phyloP scores from a whole-genome alignment of 139 green algal genomes.

The Coelastrella sp. region DNA sequence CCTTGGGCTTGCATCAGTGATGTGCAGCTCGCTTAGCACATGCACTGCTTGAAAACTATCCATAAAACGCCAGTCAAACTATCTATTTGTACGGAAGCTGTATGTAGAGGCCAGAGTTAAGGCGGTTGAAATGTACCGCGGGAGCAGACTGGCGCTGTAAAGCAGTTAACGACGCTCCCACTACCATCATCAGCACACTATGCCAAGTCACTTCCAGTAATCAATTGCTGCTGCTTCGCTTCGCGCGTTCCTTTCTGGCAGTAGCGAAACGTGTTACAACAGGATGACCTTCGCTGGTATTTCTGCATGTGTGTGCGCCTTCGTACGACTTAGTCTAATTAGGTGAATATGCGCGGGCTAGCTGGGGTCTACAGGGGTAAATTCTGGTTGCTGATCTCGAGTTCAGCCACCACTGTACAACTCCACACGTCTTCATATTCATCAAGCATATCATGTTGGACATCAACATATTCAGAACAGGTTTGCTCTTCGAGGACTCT shows the following conservation, averaged over 20 bases:
- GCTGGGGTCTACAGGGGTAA: no score
- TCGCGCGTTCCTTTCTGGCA: no score
- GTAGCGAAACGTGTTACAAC: no score
- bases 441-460: slow-evolving; percentile 87
- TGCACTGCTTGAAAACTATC: background rate
- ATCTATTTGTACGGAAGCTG: background rate
- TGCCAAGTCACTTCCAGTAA: no score
- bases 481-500: slow-evolving; percentile 43
- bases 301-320: no score
- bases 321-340: no score
- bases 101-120: background rate
- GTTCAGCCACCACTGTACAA: background rate
- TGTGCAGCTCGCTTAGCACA: background rate
- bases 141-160: background rate
- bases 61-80: background rate
- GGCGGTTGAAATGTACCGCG: background rate
- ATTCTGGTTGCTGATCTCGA: background rate
- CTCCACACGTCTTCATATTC: background rate
- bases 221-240: background rate
- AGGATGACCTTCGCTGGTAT: no score
- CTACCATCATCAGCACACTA: no score
- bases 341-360: no score
- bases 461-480: slow-evolving; percentile 94
- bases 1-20: background rate
- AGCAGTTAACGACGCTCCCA: background rate